Percentiles rank a stretch among this genome's conserved stretches.
Evolutionary conservation across 805 yeast species (phyloP).

Genomic region (Blastobotrys muscicola): DNA sequence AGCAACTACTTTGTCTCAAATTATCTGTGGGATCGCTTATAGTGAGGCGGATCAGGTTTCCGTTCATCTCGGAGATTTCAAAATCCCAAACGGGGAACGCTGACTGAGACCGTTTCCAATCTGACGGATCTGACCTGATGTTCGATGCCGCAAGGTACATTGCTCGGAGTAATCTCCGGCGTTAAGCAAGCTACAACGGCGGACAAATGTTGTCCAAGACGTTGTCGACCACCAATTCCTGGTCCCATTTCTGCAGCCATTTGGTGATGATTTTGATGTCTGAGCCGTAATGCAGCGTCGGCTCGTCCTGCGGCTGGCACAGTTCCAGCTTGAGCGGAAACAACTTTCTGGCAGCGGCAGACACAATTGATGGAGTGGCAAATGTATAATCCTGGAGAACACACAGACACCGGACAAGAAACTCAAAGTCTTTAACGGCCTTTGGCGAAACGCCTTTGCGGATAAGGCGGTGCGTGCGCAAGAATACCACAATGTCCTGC

Average conservation of each 20-base stretch:
- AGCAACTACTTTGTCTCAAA: slow-evolving; percentile 65
- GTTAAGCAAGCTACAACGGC: slow-evolving; percentile 31
- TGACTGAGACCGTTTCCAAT: too few species aligned
- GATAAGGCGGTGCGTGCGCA: slow-evolving; percentile 48
- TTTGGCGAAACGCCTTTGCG: slow-evolving; percentile 43
- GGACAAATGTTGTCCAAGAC: slow-evolving; percentile 42
- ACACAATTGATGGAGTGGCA: slow-evolving; percentile 46
- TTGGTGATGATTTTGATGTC: slow-evolving; percentile 35
- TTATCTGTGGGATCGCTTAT: slow-evolving; percentile 57
- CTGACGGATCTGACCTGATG: neutral
- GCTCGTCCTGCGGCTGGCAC: slow-evolving; percentile 36
- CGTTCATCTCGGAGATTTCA: too few species aligned
- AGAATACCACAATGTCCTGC: slow-evolving; percentile 45
- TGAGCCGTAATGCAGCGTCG: slow-evolving; percentile 48
- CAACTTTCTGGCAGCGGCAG: slow-evolving; percentile 38
- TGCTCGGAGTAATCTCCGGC: neutral
- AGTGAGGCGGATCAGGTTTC: neutral
- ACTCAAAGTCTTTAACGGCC: slow-evolving; percentile 35
- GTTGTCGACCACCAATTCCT: slow-evolving; percentile 42
- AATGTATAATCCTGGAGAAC: slow-evolving; percentile 32
- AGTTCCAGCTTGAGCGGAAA: slow-evolving; percentile 40
- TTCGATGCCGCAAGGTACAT: neutral
- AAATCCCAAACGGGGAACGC: neutral
- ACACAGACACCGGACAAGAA: slow-evolving; percentile 33
- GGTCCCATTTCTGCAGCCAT: slow-evolving; percentile 37